A percentile compares a stretch with the other conserved stretches of the same genome.
Conservation (phyloP, 2,329 filamentous ascomycete genomes). For the Aspergillus flavus region DNA sequence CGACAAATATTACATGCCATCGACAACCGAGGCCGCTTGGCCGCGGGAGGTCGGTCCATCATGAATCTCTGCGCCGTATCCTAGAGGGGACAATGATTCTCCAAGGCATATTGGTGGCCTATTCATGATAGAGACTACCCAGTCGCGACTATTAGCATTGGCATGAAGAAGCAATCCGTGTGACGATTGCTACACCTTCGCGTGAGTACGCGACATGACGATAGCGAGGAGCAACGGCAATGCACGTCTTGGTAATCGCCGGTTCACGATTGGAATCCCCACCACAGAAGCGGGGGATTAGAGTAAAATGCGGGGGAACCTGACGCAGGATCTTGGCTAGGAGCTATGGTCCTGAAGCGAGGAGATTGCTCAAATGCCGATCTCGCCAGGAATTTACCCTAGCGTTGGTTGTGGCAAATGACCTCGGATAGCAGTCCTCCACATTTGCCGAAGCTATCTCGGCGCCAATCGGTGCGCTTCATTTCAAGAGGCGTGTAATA, state of each 20-base stretch:
- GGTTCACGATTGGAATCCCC: neutral
- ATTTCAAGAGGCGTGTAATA: neutral
- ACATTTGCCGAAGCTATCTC: neutral
- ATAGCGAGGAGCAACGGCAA: neutral
- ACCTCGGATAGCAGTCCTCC: neutral
- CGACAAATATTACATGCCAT: constrained; percentile 32
- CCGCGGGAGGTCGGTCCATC: constrained; percentile 10
- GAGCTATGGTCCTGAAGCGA: neutral
- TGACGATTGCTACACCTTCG: neutral
- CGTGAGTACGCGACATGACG: neutral
- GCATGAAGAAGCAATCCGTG: neutral
- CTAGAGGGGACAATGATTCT: neutral
- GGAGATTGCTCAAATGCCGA: neutral
- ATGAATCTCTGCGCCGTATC: neutral
- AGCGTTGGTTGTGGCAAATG: neutral
- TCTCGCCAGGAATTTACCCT: neutral
- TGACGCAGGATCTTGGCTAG: neutral
- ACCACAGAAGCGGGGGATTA: neutral
- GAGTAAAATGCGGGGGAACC: neutral
- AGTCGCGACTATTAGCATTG: neutral
- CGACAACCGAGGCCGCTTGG: constrained; percentile 20
- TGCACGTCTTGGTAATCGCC: neutral
- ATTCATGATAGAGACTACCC: neutral
- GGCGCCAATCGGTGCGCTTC: neutral
- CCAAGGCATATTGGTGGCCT: neutral